phyloP scores from a whole-genome alignment of 1,284 basidiomycete genomes.

The Trichosporon ovoides region DNA sequence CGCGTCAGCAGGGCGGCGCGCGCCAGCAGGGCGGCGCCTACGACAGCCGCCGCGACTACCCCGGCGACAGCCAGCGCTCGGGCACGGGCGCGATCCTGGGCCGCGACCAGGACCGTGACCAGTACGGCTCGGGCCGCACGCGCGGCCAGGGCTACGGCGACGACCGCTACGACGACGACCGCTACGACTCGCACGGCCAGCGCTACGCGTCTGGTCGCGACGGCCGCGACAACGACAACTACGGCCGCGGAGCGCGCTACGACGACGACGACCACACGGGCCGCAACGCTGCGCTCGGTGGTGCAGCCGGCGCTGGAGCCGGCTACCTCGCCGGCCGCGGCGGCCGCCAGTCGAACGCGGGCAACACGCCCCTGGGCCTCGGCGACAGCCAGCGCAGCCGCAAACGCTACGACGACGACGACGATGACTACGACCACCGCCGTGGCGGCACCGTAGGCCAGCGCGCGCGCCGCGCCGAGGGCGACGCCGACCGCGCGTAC shows the following conservation, averaged over 20 bases:
- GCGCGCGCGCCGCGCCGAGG: not conserved
- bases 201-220: not conserved
- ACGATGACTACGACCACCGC: not conserved
- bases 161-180: not conserved
- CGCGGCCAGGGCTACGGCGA: not conserved
- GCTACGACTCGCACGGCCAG: not conserved
- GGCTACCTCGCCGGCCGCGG: not conserved
- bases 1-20: too few relatives aligned
- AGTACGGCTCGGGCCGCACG: not conserved
- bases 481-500: not conserved
- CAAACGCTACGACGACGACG: not conserved
- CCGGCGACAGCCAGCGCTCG: not conserved
- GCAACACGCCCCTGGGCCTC: not conserved
- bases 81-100: not conserved
- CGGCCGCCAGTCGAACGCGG: too few relatives aligned
- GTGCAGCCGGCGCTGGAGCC: not conserved
- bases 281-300: constrained; percentile 3
- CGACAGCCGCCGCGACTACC: constrained; percentile 3
- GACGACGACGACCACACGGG: not conserved
- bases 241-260: not conserved
- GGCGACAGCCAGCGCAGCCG: not conserved
- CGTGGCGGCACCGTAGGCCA: not conserved
- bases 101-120: constrained; percentile 1
- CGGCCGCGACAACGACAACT: constrained; percentile 1
- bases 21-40: not conserved